These are phyloP conservation scores for Chytriomyces sp. DNA, from an alignment of 192 early-diverging fungal species.

Conservation along the genomic window DNA sequence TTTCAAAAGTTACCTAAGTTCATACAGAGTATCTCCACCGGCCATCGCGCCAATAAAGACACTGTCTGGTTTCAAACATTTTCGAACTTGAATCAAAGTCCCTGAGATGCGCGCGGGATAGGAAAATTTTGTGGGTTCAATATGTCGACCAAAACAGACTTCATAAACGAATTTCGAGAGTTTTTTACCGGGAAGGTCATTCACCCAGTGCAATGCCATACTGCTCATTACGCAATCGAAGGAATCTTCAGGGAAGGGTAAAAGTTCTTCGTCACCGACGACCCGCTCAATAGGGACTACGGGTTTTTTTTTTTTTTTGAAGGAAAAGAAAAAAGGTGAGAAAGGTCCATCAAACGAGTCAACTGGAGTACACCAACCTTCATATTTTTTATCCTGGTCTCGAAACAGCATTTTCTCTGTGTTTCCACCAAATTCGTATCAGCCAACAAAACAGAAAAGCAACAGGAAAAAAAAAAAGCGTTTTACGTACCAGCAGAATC, in stretches of 20 bases:
- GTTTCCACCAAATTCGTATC: not conserved
- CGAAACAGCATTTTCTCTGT: conserved; percentile 57
- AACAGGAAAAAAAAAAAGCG: not conserved
- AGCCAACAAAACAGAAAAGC: not conserved
- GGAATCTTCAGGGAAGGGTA: conserved; percentile 81
- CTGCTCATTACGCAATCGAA: conserved; percentile 88
- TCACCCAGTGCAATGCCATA: conserved; percentile 93
- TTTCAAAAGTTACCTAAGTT: conserved; percentile 64
- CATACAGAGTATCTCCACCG: conserved; percentile 96
- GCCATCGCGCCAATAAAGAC: conserved; percentile 93
- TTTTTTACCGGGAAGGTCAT: conserved; percentile 79
- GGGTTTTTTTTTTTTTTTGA: not conserved
- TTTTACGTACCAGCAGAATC: conserved; percentile 70
- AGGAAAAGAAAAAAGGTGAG: not conserved
- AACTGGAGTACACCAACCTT: conserved; percentile 17
- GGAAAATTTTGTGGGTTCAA: not conserved
- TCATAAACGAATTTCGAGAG: conserved; percentile 9
- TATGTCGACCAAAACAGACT: not conserved
- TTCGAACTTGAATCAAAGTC: conserved; percentile 81
- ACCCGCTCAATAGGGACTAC: conserved; percentile 75
- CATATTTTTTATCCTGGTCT: conserved; percentile 52
- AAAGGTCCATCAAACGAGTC: too few species aligned
- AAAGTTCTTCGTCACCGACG: conserved; percentile 83
- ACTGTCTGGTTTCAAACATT: conserved; percentile 87
- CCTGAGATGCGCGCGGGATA: conserved; percentile 36